Evolutionary conservation across 2,329 filamentous ascomycete genomes (phyloP), one percentile per base, ranked within the genome.

Genomic region (Pyrenophora teres): DNA sequence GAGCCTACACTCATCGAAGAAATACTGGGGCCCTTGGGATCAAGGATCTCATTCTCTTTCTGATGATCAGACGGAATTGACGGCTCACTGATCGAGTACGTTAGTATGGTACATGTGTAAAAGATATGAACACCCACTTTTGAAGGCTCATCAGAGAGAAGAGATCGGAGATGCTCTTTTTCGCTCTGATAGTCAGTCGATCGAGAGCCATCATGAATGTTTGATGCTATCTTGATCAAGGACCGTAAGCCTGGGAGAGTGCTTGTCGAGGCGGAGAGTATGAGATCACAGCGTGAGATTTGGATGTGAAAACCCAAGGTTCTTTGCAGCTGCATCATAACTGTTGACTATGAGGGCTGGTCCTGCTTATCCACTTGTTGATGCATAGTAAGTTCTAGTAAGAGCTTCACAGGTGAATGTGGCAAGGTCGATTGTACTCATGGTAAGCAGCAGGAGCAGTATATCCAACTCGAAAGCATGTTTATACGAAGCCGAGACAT

Each of bases 151-250:
- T 40, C n/a, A 44, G 46, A 30, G 56, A 54, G 57, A 66, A 63
- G 50, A 70, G 60, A 13, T 62, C 65, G 5, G 67, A 63, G 33
- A 70, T 50, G 38, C 69, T 71, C 55, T 67, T 69, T 48, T 63
- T 71, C 10, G 64, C 62, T 44, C 59, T 58, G 37, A 69, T 42
- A 16, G 59, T 60, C 19, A 71, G 56, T 32, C 59, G 62, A 46
- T 63, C 64, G 31, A 71, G 50, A 37, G 54, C 59, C 63, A 66
- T 72, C 46, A 38, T 50, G 54, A 49, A 40, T 60, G 32, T 46
- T 50, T 53, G 55, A 18, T 52, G 38, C 32, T 57, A 52, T 37
- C 30, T 40, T 36, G 31, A 39, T 19, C 19, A 46, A 36, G 30
- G 38, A 45, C 38, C 27, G 21, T 33, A 37, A 21, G 21, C 16